Conservation (phyloP, 352 stramenopile species). For the Globisporangium splendens region DNA sequence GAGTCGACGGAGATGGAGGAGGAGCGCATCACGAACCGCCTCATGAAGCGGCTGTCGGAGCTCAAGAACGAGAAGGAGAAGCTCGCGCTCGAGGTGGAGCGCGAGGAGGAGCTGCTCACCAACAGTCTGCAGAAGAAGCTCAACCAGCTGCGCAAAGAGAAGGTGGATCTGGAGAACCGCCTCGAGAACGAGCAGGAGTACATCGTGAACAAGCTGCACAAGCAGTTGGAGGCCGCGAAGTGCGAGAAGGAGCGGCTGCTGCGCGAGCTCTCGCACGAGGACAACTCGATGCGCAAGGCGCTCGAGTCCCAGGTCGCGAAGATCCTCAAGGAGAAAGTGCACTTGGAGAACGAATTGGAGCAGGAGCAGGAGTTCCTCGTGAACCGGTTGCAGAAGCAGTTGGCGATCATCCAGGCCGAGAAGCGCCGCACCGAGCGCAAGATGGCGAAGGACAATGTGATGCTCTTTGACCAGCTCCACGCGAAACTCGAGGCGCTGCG, state of each 20-base stretch:
- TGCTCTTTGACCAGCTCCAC: slow-evolving; percentile 64
- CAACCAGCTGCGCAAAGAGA: slow-evolving; percentile 83
- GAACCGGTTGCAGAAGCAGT: slow-evolving; percentile 83
- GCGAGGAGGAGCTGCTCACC: slow-evolving; percentile 88
- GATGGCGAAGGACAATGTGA: slow-evolving; percentile 67
- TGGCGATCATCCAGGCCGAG: slow-evolving; percentile 60
- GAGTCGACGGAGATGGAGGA: slow-evolving; percentile 84
- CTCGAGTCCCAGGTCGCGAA: slow-evolving; percentile 78
- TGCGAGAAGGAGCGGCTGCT: slow-evolving; percentile 69
- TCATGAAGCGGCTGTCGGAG: slow-evolving; percentile 76
- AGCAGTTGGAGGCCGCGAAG: slow-evolving; percentile 73
- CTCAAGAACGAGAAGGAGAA: slow-evolving; percentile 88
- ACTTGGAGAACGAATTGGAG: slow-evolving; percentile 84
- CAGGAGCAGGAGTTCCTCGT: slow-evolving; percentile 88
- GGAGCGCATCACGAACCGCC: slow-evolving; percentile 79
- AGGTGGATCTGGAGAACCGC: slow-evolving; percentile 91
- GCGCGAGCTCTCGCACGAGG: slow-evolving; percentile 61
- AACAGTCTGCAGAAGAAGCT: slow-evolving; percentile 90
- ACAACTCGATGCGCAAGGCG: slow-evolving; percentile 56
- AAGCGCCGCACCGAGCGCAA: slow-evolving; percentile 73
- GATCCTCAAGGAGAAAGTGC: slow-evolving; percentile 82
- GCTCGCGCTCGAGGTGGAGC: slow-evolving; percentile 84
- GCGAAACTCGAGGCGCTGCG: slow-evolving; percentile 60
- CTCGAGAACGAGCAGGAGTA: slow-evolving; percentile 91
- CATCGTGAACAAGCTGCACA: slow-evolving; percentile 90